A percentile compares a stretch with the other conserved stretches of the same genome.
Conservation (phyloP, 768 basidiomycete genomes). For the Trametes cingulata region DNA sequence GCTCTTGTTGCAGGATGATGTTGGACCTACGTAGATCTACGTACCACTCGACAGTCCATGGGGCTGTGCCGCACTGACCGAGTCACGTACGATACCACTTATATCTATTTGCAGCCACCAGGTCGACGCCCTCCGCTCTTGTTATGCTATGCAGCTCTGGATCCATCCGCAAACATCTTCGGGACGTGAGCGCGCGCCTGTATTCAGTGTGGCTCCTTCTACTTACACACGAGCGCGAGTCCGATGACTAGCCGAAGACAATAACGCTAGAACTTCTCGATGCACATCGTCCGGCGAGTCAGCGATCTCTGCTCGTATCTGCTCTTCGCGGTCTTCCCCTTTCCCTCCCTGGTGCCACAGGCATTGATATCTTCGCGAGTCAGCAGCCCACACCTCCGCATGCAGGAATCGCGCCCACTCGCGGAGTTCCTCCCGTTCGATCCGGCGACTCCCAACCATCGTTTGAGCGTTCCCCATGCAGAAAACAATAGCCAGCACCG, state of each 20-base stretch:
- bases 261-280: slow-evolving; percentile 14
- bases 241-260: slow-evolving; percentile 19
- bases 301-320: neutral
- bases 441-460: neutral
- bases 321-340: neutral
- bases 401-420: neutral
- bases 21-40: neutral
- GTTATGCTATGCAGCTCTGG: neutral
- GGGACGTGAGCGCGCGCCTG: slow-evolving; percentile 3
- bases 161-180: neutral
- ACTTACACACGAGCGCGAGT: neutral
- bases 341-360: neutral
- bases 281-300: neutral
- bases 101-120: neutral
- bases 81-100: neutral
- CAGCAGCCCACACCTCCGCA: neutral
- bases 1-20: neutral
- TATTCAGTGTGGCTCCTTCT: neutral
- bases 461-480: slow-evolving; percentile 17
- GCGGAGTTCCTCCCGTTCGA: slow-evolving; percentile 9
- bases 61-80: no score
- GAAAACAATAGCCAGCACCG: slow-evolving; percentile 25
- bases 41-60: neutral
- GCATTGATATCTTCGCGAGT: neutral
- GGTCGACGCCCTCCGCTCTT: neutral